Evolutionary conservation across 768 basidiomycete genomes (phyloP).

Genomic region (Hypsizygus marmoreus): DNA sequence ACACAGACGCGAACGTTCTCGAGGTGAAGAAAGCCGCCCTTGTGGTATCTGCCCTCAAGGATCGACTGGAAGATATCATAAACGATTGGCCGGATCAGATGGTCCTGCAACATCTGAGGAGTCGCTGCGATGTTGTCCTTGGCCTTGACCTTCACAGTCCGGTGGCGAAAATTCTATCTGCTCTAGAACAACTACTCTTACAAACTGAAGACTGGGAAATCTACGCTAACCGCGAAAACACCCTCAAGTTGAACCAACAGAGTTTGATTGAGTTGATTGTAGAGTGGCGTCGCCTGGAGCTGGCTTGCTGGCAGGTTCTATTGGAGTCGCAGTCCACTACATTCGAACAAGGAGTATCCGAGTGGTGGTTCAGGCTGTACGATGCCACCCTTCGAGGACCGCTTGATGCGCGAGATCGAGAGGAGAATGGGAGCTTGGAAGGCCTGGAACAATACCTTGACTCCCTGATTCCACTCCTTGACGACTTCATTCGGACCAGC

Average conservation of each 20-base stretch:
- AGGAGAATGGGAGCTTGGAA: conserved; percentile 28
- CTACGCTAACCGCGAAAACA: conserved; percentile 91
- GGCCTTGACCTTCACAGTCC: conserved; percentile 64
- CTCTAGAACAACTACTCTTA: conserved; percentile 80
- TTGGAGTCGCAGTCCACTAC: conserved; percentile 68
- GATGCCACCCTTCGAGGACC: conserved; percentile 72
- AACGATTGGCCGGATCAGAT: conserved; percentile 96
- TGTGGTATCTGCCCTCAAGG: conserved; percentile 51
- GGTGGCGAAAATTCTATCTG: conserved; percentile 79
- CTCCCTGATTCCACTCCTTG: conserved; percentile 73
- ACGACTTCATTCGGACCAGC: conserved; percentile 72
- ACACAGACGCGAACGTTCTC: conserved; percentile 70
- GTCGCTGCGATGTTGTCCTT: conserved; percentile 69
- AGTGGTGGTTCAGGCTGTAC: conserved; percentile 93
- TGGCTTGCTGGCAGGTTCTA: conserved; percentile 83
- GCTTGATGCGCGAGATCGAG: conserved; percentile 46
- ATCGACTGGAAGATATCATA: conserved; percentile 57
- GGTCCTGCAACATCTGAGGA: conserved; percentile 84
- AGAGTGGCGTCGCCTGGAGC: conserved; percentile 87
- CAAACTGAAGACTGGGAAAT: conserved; percentile 97
- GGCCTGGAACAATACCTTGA: conserved; percentile 55
- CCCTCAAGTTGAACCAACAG: conserved; percentile 67
- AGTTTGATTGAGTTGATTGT: conserved; percentile 74
- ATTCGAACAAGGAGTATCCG: conserved; percentile 48
- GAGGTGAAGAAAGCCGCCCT: conserved; percentile 66